Percentiles rank a stretch among this genome's conserved stretches.
phyloP scores from a whole-genome alignment of 23 red algal species.

The Pyropia haitanensis region DNA sequence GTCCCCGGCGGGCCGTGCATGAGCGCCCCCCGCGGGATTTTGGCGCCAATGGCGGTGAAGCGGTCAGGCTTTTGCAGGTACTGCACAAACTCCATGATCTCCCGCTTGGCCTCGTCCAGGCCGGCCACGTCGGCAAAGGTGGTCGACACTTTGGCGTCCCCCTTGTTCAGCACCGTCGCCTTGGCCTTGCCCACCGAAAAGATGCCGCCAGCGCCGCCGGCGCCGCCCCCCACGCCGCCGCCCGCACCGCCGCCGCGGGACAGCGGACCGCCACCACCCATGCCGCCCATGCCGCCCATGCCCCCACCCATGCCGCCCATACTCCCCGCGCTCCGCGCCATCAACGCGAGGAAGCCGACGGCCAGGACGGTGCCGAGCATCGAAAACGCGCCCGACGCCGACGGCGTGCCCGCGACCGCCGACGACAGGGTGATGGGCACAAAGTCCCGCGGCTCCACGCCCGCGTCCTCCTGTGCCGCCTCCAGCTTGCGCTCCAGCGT shows the following conservation, averaged over 20 bases:
- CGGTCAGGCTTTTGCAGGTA: slow-evolving; percentile 95
- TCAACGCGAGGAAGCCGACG: slow-evolving; percentile 62
- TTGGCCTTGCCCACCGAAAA: slow-evolving; percentile 90
- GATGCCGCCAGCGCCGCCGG: slow-evolving; percentile 59
- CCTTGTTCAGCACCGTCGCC: slow-evolving; percentile 78
- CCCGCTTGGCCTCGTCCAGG: slow-evolving; percentile 86
- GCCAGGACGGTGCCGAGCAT: slow-evolving; percentile 83
- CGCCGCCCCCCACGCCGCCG: slow-evolving; percentile 20
- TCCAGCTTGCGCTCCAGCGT: slow-evolving; percentile 78
- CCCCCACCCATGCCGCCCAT: slow-evolving; percentile 55
- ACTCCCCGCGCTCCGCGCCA: slow-evolving; percentile 53
- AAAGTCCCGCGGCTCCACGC: slow-evolving; percentile 69
- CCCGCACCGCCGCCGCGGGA: slow-evolving; percentile 24
- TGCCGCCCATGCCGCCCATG: slow-evolving; percentile 41
- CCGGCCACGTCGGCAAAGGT: slow-evolving; percentile 95
- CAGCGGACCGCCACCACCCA: slow-evolving; percentile 41
- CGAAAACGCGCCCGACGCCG: slow-evolving; percentile 45
- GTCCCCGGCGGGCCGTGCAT: slow-evolving; percentile 95
- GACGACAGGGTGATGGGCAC: slow-evolving; percentile 77
- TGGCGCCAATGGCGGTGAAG: slow-evolving; percentile 89
- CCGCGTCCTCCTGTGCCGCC: slow-evolving; percentile 72
- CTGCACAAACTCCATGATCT: slow-evolving; percentile 99
- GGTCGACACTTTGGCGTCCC: slow-evolving; percentile 63
- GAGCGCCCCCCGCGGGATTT: slow-evolving; percentile 93
- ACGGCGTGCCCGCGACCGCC: slow-evolving; percentile 57